Evolutionary conservation across 2,329 filamentous ascomycete species (phyloP).

Genomic region (Neocucurbitaria cava): DNA sequence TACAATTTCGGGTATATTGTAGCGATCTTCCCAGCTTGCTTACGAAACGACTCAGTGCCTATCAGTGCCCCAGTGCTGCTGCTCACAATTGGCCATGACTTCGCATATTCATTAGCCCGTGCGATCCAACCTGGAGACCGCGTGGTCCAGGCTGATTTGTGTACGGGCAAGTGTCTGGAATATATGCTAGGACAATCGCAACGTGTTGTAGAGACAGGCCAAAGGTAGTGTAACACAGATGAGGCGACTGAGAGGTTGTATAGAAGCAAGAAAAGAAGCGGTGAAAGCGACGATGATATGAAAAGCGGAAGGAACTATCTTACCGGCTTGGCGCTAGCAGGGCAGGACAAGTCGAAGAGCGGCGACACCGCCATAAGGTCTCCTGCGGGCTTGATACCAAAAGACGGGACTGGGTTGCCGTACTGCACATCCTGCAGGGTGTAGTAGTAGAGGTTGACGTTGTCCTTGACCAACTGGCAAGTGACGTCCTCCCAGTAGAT

Average conservation of each 20-base stretch:
- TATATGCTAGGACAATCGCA: conserved; percentile 19
- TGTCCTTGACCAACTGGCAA: conserved; percentile 69
- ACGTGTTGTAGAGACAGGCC: conserved; percentile 13
- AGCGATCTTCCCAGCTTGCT: conserved; percentile 6
- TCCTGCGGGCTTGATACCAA: conserved; percentile 69
- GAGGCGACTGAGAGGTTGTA: conserved; percentile 27
- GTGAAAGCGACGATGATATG: conserved; percentile 24
- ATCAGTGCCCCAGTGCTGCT: conserved; percentile 13
- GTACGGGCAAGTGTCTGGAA: conserved; percentile 11
- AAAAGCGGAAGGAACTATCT: conserved; percentile 29
- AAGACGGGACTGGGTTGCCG: conserved; percentile 69
- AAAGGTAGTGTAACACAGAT: conserved; percentile 18
- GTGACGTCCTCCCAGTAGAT: conserved; percentile 82
- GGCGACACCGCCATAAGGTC: conserved; percentile 39
- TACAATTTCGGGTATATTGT: not conserved
- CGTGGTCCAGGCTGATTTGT: conserved; percentile 14
- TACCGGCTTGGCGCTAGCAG: conserved; percentile 34
- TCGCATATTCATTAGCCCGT: conserved; percentile 36
- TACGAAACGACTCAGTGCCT: conserved; percentile 17
- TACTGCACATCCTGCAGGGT: conserved; percentile 72
- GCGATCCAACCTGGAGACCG: conserved; percentile 25
- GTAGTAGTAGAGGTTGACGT: conserved; percentile 71
- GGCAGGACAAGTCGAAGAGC: conserved; percentile 47
- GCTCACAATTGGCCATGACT: conserved; percentile 20
- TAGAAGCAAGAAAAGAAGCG: conserved; percentile 25